phyloP scores from a whole-genome alignment of 352 stramenopile genomes.

The Globisporangium perplexum region DNA sequence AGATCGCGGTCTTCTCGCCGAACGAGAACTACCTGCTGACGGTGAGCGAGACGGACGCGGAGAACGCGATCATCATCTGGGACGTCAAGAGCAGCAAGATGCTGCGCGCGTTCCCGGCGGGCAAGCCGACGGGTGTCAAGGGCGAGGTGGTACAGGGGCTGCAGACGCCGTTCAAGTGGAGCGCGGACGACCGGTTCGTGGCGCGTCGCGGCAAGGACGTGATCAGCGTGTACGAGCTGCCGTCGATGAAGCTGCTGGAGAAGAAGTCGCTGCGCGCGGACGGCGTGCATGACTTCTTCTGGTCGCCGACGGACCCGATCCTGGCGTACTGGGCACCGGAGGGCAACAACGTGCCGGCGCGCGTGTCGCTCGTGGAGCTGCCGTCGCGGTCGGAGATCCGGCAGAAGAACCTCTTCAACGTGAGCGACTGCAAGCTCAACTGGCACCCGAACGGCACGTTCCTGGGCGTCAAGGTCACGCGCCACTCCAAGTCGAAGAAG shows the following conservation, averaged over 20 bases:
- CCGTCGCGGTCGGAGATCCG: slow-evolving; percentile 92
- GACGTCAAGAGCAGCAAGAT: slow-evolving; percentile 90
- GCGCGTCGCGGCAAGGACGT: slow-evolving; percentile 92
- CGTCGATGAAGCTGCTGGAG: slow-evolving; percentile 96
- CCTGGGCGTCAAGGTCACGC: slow-evolving; percentile 87
- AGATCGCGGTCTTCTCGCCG: slow-evolving; percentile 93
- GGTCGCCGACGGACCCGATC: slow-evolving; percentile 94
- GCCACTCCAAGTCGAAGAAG: slow-evolving; percentile 94
- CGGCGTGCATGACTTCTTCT: slow-evolving; percentile 97
- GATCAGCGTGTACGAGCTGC: slow-evolving; percentile 94
- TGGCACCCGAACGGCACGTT: slow-evolving; percentile 97
- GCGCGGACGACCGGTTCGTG: slow-evolving; percentile 93
- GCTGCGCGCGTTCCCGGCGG: slow-evolving; percentile 78
- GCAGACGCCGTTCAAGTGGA: slow-evolving; percentile 94
- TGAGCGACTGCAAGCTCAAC: slow-evolving; percentile 92
- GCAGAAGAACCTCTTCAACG: slow-evolving; percentile 98
- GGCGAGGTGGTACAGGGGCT: slow-evolving; percentile 73
- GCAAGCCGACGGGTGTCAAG: slow-evolving; percentile 67
- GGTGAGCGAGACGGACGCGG: slow-evolving; percentile 91
- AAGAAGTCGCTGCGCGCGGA: slow-evolving; percentile 95
- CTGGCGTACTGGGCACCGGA: slow-evolving; percentile 97
- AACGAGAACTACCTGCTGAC: slow-evolving; percentile 98
- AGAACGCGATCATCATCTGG: slow-evolving; percentile 96
- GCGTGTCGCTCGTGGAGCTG: slow-evolving; percentile 96
- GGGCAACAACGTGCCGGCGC: slow-evolving; percentile 91